Conservation (phyloP, 345 rosid species). For the Populus deltoides region DNA sequence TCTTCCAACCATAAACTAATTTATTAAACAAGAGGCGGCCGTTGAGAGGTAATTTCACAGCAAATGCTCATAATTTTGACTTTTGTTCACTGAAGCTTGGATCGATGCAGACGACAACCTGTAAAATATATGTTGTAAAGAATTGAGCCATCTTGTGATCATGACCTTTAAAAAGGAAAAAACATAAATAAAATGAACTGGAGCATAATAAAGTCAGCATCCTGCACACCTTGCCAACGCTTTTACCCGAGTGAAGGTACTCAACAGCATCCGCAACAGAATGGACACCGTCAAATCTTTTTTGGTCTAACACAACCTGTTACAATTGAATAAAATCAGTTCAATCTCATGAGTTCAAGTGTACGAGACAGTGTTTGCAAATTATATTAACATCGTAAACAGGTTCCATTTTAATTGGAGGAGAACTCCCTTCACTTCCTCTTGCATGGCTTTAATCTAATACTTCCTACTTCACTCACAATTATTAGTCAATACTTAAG, state of each 20-base stretch:
- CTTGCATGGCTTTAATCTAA: too few species aligned
- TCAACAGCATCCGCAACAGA: constrained; percentile 90
- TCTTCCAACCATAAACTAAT: neutral
- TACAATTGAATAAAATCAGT: neutral
- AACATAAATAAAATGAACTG: neutral
- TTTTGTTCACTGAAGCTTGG: constrained; percentile 49
- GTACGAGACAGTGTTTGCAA: too few species aligned
- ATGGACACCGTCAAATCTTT: constrained; percentile 58
- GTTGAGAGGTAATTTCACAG: too few species aligned
- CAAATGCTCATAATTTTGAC: constrained; percentile 54
- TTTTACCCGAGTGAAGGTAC: constrained; percentile 92
- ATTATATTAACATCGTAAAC: too few species aligned
- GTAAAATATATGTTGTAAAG: constrained; percentile 8
- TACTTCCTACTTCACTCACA: too few species aligned
- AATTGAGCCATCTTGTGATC: neutral
- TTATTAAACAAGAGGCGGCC: neutral
- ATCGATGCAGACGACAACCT: constrained; percentile 89
- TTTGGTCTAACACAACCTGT: constrained; percentile 75
- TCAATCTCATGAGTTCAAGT: neutral
- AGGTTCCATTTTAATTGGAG: too few species aligned
- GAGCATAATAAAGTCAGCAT: neutral
- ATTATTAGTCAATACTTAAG: too few species aligned
- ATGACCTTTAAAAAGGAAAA: neutral
- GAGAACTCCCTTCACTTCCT: too few species aligned
- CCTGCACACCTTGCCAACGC: constrained; percentile 77